A percentile compares a stretch with the other conserved stretches of the same genome.
Conservation (phyloP, 176 grass and related monocot species). For the Areca catechu region DNA sequence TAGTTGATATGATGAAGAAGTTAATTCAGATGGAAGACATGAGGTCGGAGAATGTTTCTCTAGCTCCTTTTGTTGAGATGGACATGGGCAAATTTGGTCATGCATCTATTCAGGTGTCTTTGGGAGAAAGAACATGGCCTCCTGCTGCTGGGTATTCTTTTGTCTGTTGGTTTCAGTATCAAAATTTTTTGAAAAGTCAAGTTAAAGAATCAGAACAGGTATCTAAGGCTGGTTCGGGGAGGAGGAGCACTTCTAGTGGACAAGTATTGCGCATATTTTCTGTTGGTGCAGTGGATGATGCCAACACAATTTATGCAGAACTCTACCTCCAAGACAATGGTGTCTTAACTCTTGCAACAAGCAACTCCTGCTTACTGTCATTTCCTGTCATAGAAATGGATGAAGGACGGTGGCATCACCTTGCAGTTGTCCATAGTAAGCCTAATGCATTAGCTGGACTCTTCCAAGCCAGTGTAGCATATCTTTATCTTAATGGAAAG, state of each 20-base stretch:
- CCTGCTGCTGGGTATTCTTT: conserved; percentile 97
- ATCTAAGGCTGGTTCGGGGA: conserved; percentile 38
- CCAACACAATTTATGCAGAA: conserved; percentile 65
- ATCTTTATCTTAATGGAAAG: conserved; percentile 94
- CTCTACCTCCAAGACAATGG: conserved; percentile 90
- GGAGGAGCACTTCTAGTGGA: conserved; percentile 33
- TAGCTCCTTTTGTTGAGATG: conserved; percentile 95
- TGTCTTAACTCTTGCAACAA: conserved; percentile 83
- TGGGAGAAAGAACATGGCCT: conserved; percentile 99
- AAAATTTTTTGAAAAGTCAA: conserved; percentile 63
- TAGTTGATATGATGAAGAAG: conserved; percentile 95
- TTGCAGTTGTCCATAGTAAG: conserved; percentile 96
- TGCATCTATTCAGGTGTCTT: conserved; percentile 94
- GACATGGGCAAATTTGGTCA: conserved; percentile 94
- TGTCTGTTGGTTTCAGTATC: conserved; percentile 97
- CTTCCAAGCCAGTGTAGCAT: conserved; percentile 92
- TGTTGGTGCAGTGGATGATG: conserved; percentile 78
- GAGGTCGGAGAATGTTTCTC: conserved; percentile 63
- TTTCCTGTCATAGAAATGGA: conserved; percentile 80
- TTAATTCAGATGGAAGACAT: conserved; percentile 86
- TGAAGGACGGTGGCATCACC: conserved; percentile 97
- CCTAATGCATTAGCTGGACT: conserved; percentile 97
- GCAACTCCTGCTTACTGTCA: conserved; percentile 80
- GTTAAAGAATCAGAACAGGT: conserved; percentile 65
- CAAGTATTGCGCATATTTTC: conserved; percentile 92